These are phyloP conservation scores for Neckera pumila DNA, from an alignment of 225 moss, liverwort and hornwort genomes.

Conservation along the genomic window DNA sequence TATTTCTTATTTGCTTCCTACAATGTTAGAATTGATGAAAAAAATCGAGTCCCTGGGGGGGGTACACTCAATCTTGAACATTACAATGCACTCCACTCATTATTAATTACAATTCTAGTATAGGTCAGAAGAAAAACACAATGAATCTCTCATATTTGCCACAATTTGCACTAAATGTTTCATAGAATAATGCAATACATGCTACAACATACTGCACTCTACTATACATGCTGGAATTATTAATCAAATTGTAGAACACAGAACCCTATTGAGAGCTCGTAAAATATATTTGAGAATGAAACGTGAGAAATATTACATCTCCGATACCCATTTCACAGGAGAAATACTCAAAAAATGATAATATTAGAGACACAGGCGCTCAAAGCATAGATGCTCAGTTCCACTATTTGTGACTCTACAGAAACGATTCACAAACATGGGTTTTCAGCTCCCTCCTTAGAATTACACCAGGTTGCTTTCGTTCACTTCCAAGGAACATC, in stretches of 20 bases:
- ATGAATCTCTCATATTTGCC: background rate
- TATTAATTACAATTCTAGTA: background rate
- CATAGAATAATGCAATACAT: too few species aligned
- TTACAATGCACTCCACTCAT: background rate
- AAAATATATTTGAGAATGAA: background rate
- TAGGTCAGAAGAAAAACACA: background rate
- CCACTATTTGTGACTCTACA: background rate
- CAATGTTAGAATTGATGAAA: background rate
- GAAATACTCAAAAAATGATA: too few species aligned
- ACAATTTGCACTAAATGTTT: background rate
- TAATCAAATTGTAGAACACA: background rate
- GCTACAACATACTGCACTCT: background rate
- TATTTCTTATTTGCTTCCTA: background rate
- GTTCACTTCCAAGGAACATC: background rate
- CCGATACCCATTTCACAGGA: background rate
- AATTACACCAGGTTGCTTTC: background rate
- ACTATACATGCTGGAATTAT: background rate
- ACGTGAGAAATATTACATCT: background rate
- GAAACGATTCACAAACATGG: background rate
- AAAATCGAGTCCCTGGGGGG: rapidly evolving
- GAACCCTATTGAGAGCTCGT: background rate
- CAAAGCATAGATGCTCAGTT: too few species aligned
- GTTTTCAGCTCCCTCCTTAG: too few species aligned
- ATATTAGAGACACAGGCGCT: rapidly evolving
- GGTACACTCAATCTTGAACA: background rate